Conservation (phyloP, 306 rosid species). For the Gleditsia sinensis region DNA sequence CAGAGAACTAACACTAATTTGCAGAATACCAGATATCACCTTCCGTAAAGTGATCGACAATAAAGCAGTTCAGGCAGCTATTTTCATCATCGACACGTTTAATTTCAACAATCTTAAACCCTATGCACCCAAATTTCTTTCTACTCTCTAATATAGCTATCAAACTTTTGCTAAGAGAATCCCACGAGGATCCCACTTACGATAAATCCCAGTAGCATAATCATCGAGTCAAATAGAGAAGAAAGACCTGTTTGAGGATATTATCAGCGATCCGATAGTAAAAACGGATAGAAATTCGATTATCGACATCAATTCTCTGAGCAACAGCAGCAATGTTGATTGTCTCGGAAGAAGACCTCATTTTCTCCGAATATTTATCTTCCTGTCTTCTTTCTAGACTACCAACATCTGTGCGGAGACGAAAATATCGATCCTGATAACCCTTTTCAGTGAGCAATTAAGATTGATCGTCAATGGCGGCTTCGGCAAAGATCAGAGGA, state of each 20-base stretch:
- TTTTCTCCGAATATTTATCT: constrained; percentile 27
- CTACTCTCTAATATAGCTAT: neutral
- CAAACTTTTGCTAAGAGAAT: neutral
- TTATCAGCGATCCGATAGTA: constrained; percentile 87
- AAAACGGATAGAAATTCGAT: constrained; percentile 76
- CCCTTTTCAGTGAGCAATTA: constrained; percentile 18
- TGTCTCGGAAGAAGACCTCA: constrained; percentile 65
- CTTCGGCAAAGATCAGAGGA: constrained; percentile 31
- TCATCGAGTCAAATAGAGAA: neutral
- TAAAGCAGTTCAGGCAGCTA: constrained; percentile 17
- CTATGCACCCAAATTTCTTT: neutral
- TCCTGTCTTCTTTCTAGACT: constrained; percentile 21
- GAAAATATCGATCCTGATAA: neutral
- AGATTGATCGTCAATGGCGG: constrained; percentile 49
- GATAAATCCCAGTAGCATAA: neutral
- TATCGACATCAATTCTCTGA: constrained; percentile 70
- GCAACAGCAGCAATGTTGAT: constrained; percentile 77
- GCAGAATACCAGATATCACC: neutral
- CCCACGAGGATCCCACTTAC: neutral
- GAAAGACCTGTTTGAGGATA: constrained; percentile 77
- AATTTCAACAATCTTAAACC: neutral
- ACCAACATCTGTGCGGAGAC: constrained; percentile 15
- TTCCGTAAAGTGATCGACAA: neutral
- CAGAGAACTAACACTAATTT: neutral
- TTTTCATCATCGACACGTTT: neutral